phyloP scores from a whole-genome alignment of 768 basidiomycete species.

The Russula ochroleuca region DNA sequence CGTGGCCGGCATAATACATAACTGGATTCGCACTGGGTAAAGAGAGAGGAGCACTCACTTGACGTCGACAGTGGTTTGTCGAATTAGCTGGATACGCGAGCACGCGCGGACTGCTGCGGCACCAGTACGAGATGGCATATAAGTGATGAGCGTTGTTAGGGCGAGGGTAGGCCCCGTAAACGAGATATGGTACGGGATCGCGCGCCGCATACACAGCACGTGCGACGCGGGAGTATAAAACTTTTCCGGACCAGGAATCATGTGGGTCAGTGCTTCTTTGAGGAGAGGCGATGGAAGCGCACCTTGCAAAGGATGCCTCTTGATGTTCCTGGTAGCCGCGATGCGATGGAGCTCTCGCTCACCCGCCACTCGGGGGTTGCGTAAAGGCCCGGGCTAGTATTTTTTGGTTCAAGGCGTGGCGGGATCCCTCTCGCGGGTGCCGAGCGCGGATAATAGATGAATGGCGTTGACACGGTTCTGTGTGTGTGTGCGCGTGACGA shows the following conservation, averaged over 20 bases:
- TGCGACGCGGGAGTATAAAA: constrained; percentile 56
- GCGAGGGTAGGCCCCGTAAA: constrained; percentile 54
- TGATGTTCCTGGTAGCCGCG: constrained; percentile 12
- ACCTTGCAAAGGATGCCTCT: constrained; percentile 12
- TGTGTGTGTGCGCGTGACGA: neutral
- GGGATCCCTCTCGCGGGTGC: constrained; percentile 55
- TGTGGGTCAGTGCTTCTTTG: neutral
- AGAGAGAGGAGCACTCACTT: constrained; percentile 33
- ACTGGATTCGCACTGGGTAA: neutral
- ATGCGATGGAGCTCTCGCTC: constrained; percentile 38
- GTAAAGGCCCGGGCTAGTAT: constrained; percentile 40
- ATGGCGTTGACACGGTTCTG: constrained; percentile 55
- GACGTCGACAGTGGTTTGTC: constrained; percentile 67
- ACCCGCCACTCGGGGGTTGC: constrained; percentile 49
- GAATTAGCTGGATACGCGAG: constrained; percentile 57
- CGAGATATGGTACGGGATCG: constrained; percentile 65
- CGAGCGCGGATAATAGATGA: constrained; percentile 63
- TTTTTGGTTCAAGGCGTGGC: constrained; percentile 36
- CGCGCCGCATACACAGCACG: constrained; percentile 51
- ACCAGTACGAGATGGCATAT: constrained; percentile 44
- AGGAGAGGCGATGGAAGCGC: neutral
- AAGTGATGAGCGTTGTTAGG: constrained; percentile 57
- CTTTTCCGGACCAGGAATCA: no score
- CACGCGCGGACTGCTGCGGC: constrained; percentile 33
- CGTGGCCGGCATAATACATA: no score